phyloP scores from a whole-genome alignment of 2,329 filamentous ascomycete genomes.

The Xylariomycetidae sp. region DNA sequence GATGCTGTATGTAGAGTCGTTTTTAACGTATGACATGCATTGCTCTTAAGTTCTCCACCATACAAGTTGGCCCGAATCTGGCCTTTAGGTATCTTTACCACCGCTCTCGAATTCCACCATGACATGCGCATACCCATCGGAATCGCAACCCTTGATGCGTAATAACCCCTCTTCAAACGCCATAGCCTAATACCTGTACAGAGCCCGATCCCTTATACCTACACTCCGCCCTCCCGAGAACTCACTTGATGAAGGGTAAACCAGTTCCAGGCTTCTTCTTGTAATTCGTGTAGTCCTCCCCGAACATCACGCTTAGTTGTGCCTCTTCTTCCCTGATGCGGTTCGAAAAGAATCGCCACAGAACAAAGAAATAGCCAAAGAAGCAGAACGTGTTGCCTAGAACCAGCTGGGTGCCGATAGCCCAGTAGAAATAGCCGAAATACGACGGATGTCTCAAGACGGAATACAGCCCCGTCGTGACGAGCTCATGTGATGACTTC shows the following conservation, averaged over 20 bases:
- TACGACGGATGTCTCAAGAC: constrained; percentile 82
- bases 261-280: constrained; percentile 65
- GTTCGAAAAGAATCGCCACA: constrained; percentile 80
- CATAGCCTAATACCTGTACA: too few relatives aligned
- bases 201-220: too few relatives aligned
- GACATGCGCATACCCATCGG: too few relatives aligned
- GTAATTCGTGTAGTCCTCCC: constrained; percentile 74
- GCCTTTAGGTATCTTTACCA: too few relatives aligned
- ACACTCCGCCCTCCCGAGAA: too few relatives aligned
- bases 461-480: constrained; percentile 76
- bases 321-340: constrained; percentile 77
- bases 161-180: too few relatives aligned
- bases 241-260: constrained; percentile 70
- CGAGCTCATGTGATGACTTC: constrained; percentile 67
- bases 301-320: constrained; percentile 76
- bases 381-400: constrained; percentile 82
- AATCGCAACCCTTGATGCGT: too few relatives aligned
- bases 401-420: constrained; percentile 85
- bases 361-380: constrained; percentile 63
- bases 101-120: too few relatives aligned
- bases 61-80: too few relatives aligned
- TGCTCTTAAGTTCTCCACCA: too few relatives aligned
- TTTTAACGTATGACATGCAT: too few relatives aligned
- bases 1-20: too few relatives aligned
- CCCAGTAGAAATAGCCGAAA: constrained; percentile 99